These are phyloP conservation scores for Marvania coccoides DNA, from an alignment of 139 green algal genomes.

Conservation along the genomic window DNA sequence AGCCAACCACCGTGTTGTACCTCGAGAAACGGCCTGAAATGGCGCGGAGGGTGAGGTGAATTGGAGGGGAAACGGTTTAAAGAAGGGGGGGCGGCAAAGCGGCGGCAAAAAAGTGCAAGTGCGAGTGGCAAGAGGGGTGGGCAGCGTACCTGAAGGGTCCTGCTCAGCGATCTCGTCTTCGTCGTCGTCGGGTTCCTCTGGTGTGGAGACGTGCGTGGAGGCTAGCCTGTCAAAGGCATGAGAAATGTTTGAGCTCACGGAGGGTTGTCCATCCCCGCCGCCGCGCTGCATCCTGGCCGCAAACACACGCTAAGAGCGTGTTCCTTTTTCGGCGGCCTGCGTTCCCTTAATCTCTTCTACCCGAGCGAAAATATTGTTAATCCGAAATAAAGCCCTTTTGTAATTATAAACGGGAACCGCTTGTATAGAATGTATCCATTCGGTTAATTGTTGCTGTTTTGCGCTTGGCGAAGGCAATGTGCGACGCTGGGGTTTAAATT, in stretches of 20 bases:
- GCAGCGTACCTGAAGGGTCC: conserved; percentile 11
- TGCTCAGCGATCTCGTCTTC: conserved; percentile 28
- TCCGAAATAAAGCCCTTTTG: neutral
- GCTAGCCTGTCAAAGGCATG: too few species aligned
- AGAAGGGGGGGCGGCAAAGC: neutral
- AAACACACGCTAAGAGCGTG: neutral
- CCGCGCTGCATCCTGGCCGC: too few species aligned
- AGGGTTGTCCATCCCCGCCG: too few species aligned
- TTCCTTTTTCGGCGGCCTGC: neutral
- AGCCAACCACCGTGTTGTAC: conserved; percentile 61
- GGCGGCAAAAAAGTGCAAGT: neutral
- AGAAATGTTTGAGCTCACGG: too few species aligned
- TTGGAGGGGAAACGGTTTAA: neutral
- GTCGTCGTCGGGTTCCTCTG: conserved; percentile 10
- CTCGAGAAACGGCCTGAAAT: conserved; percentile 56
- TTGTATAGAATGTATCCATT: too few species aligned
- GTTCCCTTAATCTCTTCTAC: neutral
- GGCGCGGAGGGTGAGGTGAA: neutral
- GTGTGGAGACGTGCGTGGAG: neutral
- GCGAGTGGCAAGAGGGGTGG: neutral
- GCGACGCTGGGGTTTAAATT: too few species aligned
- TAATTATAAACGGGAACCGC: too few species aligned
- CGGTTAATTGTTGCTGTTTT: too few species aligned
- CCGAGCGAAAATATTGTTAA: neutral
- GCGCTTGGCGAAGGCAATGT: too few species aligned